Evolutionary conservation across 257 asterid species (phyloP).

Genomic region (Leonotis leonurus): DNA sequence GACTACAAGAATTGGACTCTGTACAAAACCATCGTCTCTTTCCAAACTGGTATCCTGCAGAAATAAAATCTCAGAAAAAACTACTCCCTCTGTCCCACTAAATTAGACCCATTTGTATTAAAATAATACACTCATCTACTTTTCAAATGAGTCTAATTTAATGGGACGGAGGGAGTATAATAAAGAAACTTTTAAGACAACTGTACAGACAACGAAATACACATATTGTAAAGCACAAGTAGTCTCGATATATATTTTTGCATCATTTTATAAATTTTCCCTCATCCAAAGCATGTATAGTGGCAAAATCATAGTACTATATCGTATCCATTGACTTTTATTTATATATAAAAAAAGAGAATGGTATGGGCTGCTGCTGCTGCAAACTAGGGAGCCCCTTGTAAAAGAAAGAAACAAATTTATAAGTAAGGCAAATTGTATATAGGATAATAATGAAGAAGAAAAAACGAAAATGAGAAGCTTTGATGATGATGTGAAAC

Average conservation of each 20-base stretch:
- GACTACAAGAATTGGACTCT: neutral
- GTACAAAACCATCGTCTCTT: neutral
- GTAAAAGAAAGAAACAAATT: neutral
- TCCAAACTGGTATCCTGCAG: constrained; percentile 4
- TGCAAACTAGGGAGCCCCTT: neutral
- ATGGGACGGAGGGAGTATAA: too few species aligned
- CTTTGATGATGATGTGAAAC: constrained; percentile 34
- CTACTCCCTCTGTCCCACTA: too few species aligned
- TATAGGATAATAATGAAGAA: neutral
- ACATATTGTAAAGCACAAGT: neutral
- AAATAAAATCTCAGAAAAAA: neutral
- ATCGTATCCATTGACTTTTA: constrained; percentile 17
- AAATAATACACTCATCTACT: too few species aligned
- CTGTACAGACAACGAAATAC: neutral
- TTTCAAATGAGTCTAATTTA: too few species aligned
- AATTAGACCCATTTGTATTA: too few species aligned
- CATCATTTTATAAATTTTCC: neutral
- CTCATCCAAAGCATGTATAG: constrained; percentile 1
- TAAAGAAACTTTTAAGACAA: neutral
- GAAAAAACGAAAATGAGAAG: neutral
- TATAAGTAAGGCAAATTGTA: too few species aligned
- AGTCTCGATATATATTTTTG: neutral
- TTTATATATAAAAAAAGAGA: neutral
- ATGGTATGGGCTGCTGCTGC: constrained; percentile 9
- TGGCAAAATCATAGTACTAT: neutral